These are phyloP conservation scores for Microsporum canis DNA, from an alignment of 2,329 filamentous ascomycete genomes.

Conservation along the genomic window DNA sequence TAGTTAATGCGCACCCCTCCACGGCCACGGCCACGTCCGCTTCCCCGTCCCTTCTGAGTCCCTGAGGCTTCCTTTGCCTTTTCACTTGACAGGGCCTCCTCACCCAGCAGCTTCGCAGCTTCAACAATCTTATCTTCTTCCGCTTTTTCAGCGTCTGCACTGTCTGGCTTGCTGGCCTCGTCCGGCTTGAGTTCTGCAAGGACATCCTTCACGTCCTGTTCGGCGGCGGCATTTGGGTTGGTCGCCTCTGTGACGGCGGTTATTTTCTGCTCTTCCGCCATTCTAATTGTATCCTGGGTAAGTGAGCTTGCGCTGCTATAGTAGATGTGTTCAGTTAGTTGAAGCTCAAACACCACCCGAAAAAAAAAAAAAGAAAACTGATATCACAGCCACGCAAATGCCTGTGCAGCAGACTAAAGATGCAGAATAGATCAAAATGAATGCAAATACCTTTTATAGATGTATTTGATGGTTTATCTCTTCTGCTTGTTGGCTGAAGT, in stretches of 20 bases:
- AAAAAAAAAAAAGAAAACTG: background rate
- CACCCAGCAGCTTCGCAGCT: conserved; percentile 14
- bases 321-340: background rate
- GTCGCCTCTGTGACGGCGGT: conserved; percentile 14
- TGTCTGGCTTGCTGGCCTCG: conserved; percentile 19
- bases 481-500: background rate
- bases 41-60: conserved; percentile 21
- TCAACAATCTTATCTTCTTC: conserved; percentile 20
- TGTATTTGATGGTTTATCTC: background rate
- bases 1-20: conserved; percentile 21
- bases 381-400: background rate
- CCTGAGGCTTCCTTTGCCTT: conserved; percentile 13
- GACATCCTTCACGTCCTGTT: conserved; percentile 37
- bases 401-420: background rate
- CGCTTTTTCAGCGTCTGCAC: conserved; percentile 28
- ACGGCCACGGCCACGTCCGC: conserved; percentile 18
- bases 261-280: conserved; percentile 31
- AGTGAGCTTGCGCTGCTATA: background rate
- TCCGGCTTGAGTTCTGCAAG: conserved; percentile 36
- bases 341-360: background rate
- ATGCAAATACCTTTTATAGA: background rate
- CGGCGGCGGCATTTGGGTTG: conserved; percentile 32
- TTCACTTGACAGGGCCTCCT: conserved; percentile 13
- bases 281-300: conserved; percentile 9
- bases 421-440: background rate